These are phyloP conservation scores for Colletotrichum sp. DNA, from an alignment of 2,329 filamentous ascomycete species.

Conservation along the genomic window DNA sequence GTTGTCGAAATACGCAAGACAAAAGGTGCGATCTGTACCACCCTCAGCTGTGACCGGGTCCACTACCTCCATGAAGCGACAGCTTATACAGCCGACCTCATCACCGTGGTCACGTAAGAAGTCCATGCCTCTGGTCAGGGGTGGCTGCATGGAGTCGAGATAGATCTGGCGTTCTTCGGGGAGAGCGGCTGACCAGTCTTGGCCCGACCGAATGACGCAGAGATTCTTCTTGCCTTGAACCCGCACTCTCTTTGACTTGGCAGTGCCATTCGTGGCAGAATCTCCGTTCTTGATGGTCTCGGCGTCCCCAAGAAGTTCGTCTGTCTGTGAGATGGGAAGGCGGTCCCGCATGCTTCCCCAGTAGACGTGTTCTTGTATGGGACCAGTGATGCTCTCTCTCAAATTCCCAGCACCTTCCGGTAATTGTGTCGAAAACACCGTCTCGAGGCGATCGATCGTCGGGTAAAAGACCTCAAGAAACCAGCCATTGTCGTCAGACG, in stretches of 20 bases:
- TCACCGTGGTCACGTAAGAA: background rate
- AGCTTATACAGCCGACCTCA: background rate
- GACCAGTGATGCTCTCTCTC: background rate
- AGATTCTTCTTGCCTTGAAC: background rate
- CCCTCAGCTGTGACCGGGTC: background rate
- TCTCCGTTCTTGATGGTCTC: background rate
- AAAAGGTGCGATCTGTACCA: background rate
- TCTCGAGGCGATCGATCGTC: background rate
- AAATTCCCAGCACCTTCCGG: background rate
- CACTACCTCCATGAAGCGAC: background rate
- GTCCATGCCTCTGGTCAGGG: background rate
- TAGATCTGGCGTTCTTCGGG: background rate
- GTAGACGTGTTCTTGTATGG: background rate
- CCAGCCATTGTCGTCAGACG: fast-evolving
- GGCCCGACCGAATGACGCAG: background rate
- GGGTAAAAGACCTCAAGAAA: background rate
- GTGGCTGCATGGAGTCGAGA: background rate
- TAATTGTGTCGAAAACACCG: fast-evolving
- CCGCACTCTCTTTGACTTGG: fast-evolving
- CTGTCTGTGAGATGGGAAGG: background rate
- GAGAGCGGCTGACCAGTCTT: background rate
- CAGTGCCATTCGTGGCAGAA: background rate
- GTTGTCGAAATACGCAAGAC: background rate
- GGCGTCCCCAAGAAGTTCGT: fast-evolving
- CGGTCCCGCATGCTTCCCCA: background rate